phyloP scores from a whole-genome alignment of 2,329 filamentous ascomycete species.

The Aspergillus sclerotialis region DNA sequence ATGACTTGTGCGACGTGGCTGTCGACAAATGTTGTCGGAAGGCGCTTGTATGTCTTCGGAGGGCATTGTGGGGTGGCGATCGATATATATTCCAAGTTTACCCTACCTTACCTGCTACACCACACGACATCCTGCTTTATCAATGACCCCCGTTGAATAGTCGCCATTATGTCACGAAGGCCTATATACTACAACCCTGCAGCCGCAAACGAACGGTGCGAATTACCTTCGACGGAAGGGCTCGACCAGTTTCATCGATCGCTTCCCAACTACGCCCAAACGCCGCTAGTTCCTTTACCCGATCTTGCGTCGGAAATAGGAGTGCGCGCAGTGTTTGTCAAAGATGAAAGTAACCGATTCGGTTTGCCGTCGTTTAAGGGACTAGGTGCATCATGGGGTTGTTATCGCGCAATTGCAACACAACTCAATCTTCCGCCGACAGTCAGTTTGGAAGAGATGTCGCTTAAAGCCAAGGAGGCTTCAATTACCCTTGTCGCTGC shows the following conservation, averaged over 20 bases:
- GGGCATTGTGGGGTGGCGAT: background rate
- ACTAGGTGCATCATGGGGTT: constrained; percentile 69
- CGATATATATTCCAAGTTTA: background rate
- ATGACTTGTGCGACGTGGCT: too few relatives aligned
- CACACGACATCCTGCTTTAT: too few relatives aligned
- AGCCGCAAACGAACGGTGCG: constrained; percentile 10
- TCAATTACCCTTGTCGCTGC: constrained; percentile 51
- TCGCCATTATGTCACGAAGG: constrained; percentile 10
- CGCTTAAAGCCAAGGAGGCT: constrained; percentile 20
- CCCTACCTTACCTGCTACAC: background rate
- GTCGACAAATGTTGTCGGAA: background rate
- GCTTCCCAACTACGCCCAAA: constrained; percentile 52
- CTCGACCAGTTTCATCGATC: constrained; percentile 47
- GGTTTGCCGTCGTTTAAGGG: constrained; percentile 74
- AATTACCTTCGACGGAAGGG: constrained; percentile 6
- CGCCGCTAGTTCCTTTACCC: constrained; percentile 49
- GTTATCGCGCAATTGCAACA: constrained; percentile 50
- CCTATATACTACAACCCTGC: constrained; percentile 21
- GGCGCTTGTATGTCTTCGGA: background rate
- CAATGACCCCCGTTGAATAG: background rate
- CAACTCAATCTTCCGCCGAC: constrained; percentile 39
- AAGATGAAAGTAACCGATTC: constrained; percentile 63
- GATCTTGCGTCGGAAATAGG: constrained; percentile 52
- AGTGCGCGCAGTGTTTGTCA: constrained; percentile 55
- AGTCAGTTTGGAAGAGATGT: constrained; percentile 40